Evolutionary conservation across 352 stramenopile genomes (phyloP).

Genomic region (Peronospora farinosa): DNA sequence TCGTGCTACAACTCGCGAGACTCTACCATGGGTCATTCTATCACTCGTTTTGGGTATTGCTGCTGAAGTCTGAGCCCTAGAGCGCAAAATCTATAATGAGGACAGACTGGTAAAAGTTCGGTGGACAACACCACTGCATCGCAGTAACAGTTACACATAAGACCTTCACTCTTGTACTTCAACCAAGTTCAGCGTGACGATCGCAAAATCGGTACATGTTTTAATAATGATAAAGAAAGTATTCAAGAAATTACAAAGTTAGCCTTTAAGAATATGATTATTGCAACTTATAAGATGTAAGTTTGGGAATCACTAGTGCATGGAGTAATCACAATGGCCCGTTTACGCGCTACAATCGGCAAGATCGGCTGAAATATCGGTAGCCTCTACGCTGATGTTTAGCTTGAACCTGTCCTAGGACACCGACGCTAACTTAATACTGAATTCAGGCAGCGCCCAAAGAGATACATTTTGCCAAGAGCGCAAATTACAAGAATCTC

Average conservation of each 20-base stretch:
- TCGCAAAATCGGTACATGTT: not conserved
- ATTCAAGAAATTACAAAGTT: too few species aligned
- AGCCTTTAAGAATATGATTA: too few species aligned
- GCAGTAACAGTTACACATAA: constrained; percentile 9
- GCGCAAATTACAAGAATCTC: too few species aligned
- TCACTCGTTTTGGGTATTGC: not conserved
- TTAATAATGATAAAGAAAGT: too few species aligned
- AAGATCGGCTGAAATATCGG: too few species aligned
- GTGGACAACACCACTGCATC: constrained; percentile 8
- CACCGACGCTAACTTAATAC: too few species aligned
- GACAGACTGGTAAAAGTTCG: not conserved
- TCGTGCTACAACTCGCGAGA: constrained; percentile 37
- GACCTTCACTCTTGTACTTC: constrained; percentile 25
- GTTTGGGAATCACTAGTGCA: not conserved
- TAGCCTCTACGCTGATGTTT: too few species aligned
- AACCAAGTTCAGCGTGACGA: constrained; percentile 11
- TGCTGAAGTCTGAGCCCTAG: not conserved
- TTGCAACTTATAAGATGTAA: not conserved
- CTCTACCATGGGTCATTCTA: constrained; percentile 27
- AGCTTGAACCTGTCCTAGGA: too few species aligned
- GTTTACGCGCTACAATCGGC: not conserved
- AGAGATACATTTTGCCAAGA: too few species aligned
- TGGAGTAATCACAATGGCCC: not conserved
- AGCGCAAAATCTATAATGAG: constrained; percentile 24
- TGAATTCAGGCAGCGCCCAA: too few species aligned